Percentiles rank a stretch among this genome's conserved stretches.
Conservation (phyloP, 2,329 filamentous ascomycete species). For the Plectosphaerella cucumerina region DNA sequence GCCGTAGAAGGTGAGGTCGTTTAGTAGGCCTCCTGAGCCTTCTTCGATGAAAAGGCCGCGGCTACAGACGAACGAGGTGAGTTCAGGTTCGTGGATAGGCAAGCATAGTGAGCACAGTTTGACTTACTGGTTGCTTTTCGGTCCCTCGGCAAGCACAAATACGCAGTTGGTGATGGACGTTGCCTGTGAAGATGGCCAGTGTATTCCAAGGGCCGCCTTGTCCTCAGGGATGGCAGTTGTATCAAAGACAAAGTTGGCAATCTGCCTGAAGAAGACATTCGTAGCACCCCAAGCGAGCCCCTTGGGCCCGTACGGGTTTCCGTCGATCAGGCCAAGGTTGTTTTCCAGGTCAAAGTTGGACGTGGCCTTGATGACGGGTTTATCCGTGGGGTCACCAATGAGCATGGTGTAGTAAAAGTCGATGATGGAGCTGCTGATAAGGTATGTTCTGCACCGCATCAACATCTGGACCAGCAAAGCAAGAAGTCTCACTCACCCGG, state of each 20-base stretch:
- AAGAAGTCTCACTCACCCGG: slow-evolving; percentile 22
- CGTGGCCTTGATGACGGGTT: slow-evolving; percentile 52
- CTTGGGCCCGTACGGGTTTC: slow-evolving; percentile 37
- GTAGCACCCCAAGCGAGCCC: slow-evolving; percentile 47
- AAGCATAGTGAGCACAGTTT: not conserved
- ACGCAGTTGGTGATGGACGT: slow-evolving; percentile 55
- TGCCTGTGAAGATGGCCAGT: slow-evolving; percentile 66
- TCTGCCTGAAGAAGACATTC: slow-evolving; percentile 56
- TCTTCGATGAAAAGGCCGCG: slow-evolving; percentile 60
- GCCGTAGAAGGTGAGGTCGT: slow-evolving; percentile 67
- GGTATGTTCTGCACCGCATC: slow-evolving; percentile 48
- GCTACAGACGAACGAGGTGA: not conserved
- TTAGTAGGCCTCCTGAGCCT: slow-evolving; percentile 62
- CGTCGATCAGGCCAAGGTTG: slow-evolving; percentile 42
- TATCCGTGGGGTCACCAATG: slow-evolving; percentile 62
- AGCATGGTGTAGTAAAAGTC: slow-evolving; percentile 79
- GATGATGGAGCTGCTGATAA: slow-evolving; percentile 65
- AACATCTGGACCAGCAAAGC: not conserved
- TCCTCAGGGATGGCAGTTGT: slow-evolving; percentile 43
- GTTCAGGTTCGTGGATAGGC: too few relatives aligned
- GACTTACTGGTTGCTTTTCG: slow-evolving; percentile 38
- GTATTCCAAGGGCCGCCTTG: slow-evolving; percentile 49
- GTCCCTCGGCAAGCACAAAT: slow-evolving; percentile 43
- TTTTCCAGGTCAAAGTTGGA: slow-evolving; percentile 35
- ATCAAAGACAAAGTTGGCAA: slow-evolving; percentile 54